Base-by-base conservation (phyloP, 2,329 filamentous ascomycete species). In the Lasiodiplodia hormozganensis region DNA sequence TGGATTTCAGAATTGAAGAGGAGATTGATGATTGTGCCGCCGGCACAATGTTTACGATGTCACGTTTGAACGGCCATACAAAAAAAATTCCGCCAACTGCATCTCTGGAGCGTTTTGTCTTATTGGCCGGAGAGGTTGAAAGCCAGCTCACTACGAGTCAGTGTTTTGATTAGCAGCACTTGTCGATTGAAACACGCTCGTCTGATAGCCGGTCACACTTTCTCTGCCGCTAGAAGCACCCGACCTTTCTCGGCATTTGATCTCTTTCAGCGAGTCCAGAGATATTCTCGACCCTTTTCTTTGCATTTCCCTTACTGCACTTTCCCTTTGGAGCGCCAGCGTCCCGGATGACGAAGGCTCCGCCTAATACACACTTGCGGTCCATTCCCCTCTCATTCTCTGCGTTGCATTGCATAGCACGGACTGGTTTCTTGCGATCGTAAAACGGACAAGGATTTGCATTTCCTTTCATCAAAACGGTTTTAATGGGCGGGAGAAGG, bases 391-490 rank as follows among this genome's bases (percentile, higher is more conserved):
- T 47, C 25, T 60, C 23, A 28, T 52, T 52, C 21, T 34, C 60
- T 64, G 60, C 43, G 21, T 64, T 52, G 7, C 23, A 40, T 47
- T 47, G 57, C 57, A 60, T 47, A 60, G 38, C 57, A 60, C 36
- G 57, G 57, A n/a, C 23, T 21, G 36, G 57, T 60, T 40, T 60
- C 21, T 28, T 40, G 57, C 57, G 14, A 60, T 4, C 31, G 31
- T 25, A 23, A 14, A 38, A 40, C 6, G 21, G 7, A 38, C 57
- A 40, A n/a, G 1, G 10, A 18, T 34, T 11, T 53, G 23, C 54
- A 23, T 21, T 25, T 58, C n/a, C 6, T 58, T 40, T 38, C 6
- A 12, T 14, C 0, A 36, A 3, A 31, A n/a, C 23, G 2, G 14
- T 7, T 38, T 57, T 53, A 53, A 58, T 40, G 54, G 34, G 36